A percentile compares a stretch with the other conserved stretches of the same genome.
These are phyloP conservation scores for Pseudonitzschia multistriata DNA, from an alignment of 108 stramenopile species.

Conservation along the genomic window DNA sequence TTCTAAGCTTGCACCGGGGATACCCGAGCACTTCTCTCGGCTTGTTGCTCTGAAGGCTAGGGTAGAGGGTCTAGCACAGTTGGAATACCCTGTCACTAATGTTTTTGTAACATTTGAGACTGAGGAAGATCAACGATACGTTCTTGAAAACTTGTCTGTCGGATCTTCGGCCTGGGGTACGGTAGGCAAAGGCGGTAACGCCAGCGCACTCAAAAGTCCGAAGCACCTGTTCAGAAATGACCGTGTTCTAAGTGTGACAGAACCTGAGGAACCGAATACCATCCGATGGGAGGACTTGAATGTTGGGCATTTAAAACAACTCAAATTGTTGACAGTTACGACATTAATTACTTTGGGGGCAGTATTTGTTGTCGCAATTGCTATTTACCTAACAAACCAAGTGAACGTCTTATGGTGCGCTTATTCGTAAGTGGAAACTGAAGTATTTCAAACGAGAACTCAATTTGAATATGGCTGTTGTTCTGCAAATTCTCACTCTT, in stretches of 20 bases:
- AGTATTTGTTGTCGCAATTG: conserved; percentile 46
- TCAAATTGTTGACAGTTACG: conserved; percentile 56
- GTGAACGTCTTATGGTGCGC: not conserved
- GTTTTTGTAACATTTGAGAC: conserved; percentile 90
- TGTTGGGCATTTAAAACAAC: conserved; percentile 34
- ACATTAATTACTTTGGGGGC: conserved; percentile 48
- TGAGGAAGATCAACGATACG: conserved; percentile 73
- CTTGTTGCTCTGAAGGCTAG: conserved; percentile 55
- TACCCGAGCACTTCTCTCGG: conserved; percentile 37
- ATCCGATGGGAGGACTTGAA: conserved; percentile 85
- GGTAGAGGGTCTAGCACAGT: conserved; percentile 72
- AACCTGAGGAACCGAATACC: conserved; percentile 79
- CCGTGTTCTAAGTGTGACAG: conserved; percentile 55
- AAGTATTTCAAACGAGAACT: too few relatives aligned
- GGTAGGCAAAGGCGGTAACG: not conserved
- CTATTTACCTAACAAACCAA: conserved; percentile 20
- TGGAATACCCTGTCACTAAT: conserved; percentile 63
- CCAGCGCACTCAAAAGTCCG: conserved; percentile 16
- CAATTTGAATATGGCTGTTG: too few relatives aligned
- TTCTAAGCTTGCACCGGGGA: conserved; percentile 50
- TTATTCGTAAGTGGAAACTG: conserved; percentile 1
- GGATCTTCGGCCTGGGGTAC: conserved; percentile 49
- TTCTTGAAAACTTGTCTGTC: conserved; percentile 58
- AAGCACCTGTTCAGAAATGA: conserved; percentile 42
- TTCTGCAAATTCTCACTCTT: not conserved